Percentiles rank a stretch among this genome's conserved stretches.
These are phyloP conservation scores for Eudorina sp. DNA, from an alignment of 139 green algal species.

Conservation along the genomic window DNA sequence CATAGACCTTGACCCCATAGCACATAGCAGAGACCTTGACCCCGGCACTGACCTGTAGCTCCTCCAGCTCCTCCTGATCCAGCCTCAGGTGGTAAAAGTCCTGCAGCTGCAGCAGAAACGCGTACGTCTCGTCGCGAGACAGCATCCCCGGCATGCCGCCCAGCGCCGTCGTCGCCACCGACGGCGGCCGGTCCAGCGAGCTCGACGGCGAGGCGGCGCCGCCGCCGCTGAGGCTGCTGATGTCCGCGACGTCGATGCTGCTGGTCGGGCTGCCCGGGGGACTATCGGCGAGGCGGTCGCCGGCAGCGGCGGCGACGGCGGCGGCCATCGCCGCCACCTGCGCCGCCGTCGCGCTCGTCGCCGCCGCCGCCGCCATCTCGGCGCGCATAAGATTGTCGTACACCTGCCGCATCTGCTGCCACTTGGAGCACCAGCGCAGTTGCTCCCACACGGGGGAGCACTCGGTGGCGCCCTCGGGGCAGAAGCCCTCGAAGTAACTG, in stretches of 20 bases:
- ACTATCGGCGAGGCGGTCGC: background rate
- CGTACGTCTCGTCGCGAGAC: constrained; percentile 43
- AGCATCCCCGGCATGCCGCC: background rate
- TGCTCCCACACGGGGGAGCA: constrained; percentile 26
- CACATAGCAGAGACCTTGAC: no score
- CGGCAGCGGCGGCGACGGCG: background rate
- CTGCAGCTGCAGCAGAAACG: constrained; percentile 45
- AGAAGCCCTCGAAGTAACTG: constrained; percentile 39
- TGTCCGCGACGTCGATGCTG: background rate
- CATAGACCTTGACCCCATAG: no score
- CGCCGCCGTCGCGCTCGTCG: background rate
- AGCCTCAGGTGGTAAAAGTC: constrained; percentile 39
- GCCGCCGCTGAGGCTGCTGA: background rate
- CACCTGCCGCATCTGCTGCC: constrained; percentile 37
- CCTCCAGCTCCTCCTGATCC: background rate
- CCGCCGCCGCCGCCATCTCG: background rate
- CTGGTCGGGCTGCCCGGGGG: background rate
- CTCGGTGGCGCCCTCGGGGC: constrained; percentile 16
- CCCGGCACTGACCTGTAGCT: constrained; percentile 34
- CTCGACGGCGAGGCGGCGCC: background rate
- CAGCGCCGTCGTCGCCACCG: no score
- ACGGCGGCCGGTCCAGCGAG: background rate
- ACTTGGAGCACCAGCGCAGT: constrained; percentile 31
- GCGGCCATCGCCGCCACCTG: background rate
- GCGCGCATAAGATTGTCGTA: constrained; percentile 38